Evolutionary conservation across 371 early-diverging fungal genomes (phyloP), one percentile per base, ranked within the genome.

Genomic region (Rhizopus sp.): DNA sequence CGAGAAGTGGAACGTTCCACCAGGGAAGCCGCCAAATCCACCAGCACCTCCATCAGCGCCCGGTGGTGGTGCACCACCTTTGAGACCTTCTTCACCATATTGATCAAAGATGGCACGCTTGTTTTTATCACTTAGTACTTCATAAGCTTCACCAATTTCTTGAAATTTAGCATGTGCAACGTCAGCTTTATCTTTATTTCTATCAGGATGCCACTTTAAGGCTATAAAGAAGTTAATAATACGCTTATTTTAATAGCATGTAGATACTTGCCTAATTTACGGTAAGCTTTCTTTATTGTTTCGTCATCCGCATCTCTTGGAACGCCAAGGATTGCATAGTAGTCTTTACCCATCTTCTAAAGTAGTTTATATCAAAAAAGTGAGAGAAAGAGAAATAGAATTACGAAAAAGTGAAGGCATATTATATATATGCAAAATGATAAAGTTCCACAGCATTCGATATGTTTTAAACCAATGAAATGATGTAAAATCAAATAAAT

Each of bases 101-200:
- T 89, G 89, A 65, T 94, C 95, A 74, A 91, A 95, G 31, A 94
- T 78, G 35, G 88, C 78, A 30, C 93, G 87, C 70, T 93, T 93
- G 60, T 93, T 74, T 67, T 86, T 87, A 71, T 99, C 98, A 42
- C 93, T 93, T 5, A 99, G 83, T n/a, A 95, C 91, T 72, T 98
- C 97, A 73, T 95, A 99, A 5, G 99, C 99, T 76, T 94, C 95
- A 10, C 87, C 85, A 5, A 96, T 69, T 53, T 90, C 89, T 57
- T 69, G 65, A 40, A 69, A 69, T 38, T 65, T 69, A n/a, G 65
- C 47, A 6, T 69, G 52, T 9, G 70, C 66, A 13, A 57, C 59
- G 39, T 67, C 68, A 6, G 57, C 49, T 4, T 67, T 64, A 42
- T 75, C 76, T 45, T 80, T 77, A 54, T 80, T 80, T 50, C 80